Percentiles rank a stretch among this genome's conserved stretches.
Conservation (phyloP, 2,329 filamentous ascomycete genomes). For the Zarea fungicola region DNA sequence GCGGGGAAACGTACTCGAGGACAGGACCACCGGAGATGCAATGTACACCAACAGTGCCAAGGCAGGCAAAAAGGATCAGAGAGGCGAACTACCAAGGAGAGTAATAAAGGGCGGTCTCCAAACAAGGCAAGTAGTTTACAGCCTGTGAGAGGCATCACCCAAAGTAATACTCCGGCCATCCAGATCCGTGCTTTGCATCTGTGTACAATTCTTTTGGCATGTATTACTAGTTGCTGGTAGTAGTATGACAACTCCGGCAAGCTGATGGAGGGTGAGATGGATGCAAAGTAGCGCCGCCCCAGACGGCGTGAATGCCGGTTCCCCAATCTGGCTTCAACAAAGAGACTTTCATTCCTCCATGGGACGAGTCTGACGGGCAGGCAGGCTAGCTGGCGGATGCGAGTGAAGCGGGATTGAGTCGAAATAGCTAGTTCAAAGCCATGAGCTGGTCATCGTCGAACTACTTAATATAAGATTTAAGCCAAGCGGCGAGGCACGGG, state of each 20-base stretch:
- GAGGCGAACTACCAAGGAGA: background rate
- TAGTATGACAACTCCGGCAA: constrained; percentile 1
- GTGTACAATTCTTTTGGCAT: background rate
- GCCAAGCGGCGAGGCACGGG: background rate
- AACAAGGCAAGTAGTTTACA: background rate
- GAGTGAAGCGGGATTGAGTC: constrained; percentile 1
- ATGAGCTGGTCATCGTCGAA: background rate
- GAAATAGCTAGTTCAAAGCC: background rate
- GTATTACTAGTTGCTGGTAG: background rate
- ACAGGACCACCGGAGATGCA: no score
- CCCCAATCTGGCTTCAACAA: background rate
- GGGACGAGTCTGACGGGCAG: background rate
- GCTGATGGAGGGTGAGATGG: constrained; percentile 7
- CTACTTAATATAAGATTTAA: background rate
- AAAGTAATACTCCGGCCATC: constrained; percentile 3
- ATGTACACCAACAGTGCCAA: no score
- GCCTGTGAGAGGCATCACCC: background rate
- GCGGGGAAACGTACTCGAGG: no score
- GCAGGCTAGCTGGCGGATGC: background rate
- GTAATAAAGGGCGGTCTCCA: background rate
- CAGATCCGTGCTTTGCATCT: background rate
- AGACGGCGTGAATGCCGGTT: constrained; percentile 2
- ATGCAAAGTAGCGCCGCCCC: no score
- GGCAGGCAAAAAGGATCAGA: background rate
- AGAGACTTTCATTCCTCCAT: background rate